These are phyloP conservation scores for Pichia sp. DNA, from an alignment of 1,139 yeast genomes.

Conservation along the genomic window DNA sequence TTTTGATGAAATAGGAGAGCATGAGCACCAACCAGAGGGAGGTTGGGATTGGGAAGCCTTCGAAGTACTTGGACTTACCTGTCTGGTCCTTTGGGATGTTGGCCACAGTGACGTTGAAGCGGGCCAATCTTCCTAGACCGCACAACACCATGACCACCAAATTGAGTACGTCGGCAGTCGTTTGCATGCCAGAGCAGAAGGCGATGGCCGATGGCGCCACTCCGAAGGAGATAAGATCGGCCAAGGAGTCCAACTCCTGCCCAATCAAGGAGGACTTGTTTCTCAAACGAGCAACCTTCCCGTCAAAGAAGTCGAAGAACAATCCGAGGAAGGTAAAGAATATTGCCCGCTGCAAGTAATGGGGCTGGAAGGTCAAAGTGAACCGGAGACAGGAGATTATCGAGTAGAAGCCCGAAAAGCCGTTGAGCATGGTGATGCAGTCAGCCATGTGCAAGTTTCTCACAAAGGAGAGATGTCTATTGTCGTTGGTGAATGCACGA, in stretches of 20 bases:
- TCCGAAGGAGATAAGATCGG: conserved; percentile 89
- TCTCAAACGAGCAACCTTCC: conserved; percentile 92
- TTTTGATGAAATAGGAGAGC: conserved; percentile 63
- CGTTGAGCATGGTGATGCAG: conserved; percentile 87
- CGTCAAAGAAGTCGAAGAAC: conserved; percentile 94
- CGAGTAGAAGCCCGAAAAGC: conserved; percentile 84
- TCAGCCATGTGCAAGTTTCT: conserved; percentile 92
- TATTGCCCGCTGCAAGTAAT: conserved; percentile 84
- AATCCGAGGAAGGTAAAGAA: conserved; percentile 82
- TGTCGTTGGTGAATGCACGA: conserved; percentile 70
- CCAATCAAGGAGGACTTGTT: conserved; percentile 93
- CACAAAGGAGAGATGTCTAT: conserved; percentile 70
- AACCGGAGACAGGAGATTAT: conserved; percentile 81
- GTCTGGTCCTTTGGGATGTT: conserved; percentile 82
- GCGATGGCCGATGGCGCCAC: conserved; percentile 94
- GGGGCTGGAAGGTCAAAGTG: conserved; percentile 59
- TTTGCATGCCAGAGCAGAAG: conserved; percentile 81
- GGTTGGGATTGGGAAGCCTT: conserved; percentile 94
- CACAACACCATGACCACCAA: conserved; percentile 85
- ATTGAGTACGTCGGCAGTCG: conserved; percentile 73
- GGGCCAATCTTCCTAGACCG: conserved; percentile 88
- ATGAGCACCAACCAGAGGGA: conserved; percentile 67
- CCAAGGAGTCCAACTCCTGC: conserved; percentile 93
- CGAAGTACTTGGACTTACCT: conserved; percentile 81
- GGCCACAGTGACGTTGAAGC: conserved; percentile 91